Evolutionary conservation across 208 protist genomes (phyloP).

Genomic region (Phytomonas sp.): DNA sequence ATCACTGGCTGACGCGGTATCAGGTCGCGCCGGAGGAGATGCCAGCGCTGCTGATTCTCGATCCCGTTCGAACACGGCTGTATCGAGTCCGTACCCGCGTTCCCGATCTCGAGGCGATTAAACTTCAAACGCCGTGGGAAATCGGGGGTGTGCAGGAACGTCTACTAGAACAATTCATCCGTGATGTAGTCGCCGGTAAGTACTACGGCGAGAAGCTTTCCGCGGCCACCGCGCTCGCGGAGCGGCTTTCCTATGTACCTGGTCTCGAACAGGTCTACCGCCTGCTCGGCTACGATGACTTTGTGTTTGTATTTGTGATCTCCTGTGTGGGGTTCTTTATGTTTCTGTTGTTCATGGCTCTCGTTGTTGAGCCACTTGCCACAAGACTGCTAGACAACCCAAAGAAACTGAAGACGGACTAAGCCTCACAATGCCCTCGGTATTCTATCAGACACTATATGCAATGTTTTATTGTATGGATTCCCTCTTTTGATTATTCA

Average conservation of each 20-base stretch:
- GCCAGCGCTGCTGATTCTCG: slow-evolving; percentile 71
- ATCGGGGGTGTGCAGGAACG: slow-evolving; percentile 48
- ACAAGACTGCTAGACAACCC: slow-evolving; percentile 19
- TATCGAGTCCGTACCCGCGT: slow-evolving; percentile 51
- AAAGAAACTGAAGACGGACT: slow-evolving; percentile 15
- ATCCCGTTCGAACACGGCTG: slow-evolving; percentile 57
- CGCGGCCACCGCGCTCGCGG: slow-evolving; percentile 37
- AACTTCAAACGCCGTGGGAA: slow-evolving; percentile 49
- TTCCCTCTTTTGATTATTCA: not conserved
- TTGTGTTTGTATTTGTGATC: slow-evolving; percentile 47
- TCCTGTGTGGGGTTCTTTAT: slow-evolving; percentile 48
- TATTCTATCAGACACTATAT: not conserved
- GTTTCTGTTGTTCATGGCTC: slow-evolving; percentile 47
- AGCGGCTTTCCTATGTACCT: slow-evolving; percentile 44
- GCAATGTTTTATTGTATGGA: not conserved
- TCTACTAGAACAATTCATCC: slow-evolving; percentile 45
- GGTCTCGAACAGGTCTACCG: slow-evolving; percentile 39
- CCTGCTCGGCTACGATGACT: slow-evolving; percentile 59
- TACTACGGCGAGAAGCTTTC: slow-evolving; percentile 56
- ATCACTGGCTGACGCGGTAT: slow-evolving; percentile 56
- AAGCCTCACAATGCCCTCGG: not conserved
- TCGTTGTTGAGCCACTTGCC: slow-evolving; percentile 59
- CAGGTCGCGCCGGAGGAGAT: slow-evolving; percentile 40
- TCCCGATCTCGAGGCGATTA: slow-evolving; percentile 58
- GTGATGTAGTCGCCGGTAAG: slow-evolving; percentile 37